These are phyloP conservation scores for Sugiyamaella sp. DNA, from an alignment of 1,139 yeast genomes.

Conservation along the genomic window DNA sequence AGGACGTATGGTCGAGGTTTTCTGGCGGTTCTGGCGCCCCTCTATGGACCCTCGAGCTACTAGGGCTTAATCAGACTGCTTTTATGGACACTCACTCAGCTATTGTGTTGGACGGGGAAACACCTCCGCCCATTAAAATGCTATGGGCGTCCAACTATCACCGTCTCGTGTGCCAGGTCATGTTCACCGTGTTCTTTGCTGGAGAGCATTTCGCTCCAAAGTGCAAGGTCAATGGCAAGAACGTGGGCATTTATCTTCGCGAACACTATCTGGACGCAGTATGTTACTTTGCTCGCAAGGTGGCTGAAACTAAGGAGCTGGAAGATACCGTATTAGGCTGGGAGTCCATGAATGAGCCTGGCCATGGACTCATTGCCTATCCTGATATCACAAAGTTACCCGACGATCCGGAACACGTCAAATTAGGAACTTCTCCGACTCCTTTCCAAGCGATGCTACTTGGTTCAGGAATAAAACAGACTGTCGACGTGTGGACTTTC, in stretches of 20 bases:
- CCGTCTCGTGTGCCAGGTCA: conserved; percentile 71
- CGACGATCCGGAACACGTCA: conserved; percentile 36
- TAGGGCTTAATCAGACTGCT: conserved; percentile 72
- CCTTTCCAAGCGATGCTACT: conserved; percentile 45
- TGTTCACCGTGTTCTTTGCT: conserved; percentile 84
- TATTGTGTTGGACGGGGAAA: conserved; percentile 35
- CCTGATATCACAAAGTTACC: conserved; percentile 36
- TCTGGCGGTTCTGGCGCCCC: conserved; percentile 95
- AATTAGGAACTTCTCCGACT: conserved; percentile 39
- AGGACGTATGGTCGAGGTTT: conserved; percentile 88
- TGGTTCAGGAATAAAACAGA: conserved; percentile 73
- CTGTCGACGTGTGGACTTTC: conserved; percentile 68
- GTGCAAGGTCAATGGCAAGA: conserved; percentile 65
- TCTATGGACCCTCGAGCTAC: conserved; percentile 85
- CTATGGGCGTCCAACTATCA: conserved; percentile 87
- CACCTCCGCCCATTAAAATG: conserved; percentile 67
- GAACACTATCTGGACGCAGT: conserved; percentile 61
- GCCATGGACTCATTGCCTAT: conserved; percentile 43
- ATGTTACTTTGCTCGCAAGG: conserved; percentile 54
- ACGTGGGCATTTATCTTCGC: conserved; percentile 80
- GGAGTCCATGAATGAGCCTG: conserved; percentile 90
- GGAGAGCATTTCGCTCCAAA: conserved; percentile 73
- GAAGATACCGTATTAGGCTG: conserved; percentile 64
- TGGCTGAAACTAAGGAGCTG: conserved; percentile 59
- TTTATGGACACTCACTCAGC: conserved; percentile 75